Evolutionary conservation across 2,329 filamentous ascomycete species (phyloP).

Genomic region (Claviceps capensis): DNA sequence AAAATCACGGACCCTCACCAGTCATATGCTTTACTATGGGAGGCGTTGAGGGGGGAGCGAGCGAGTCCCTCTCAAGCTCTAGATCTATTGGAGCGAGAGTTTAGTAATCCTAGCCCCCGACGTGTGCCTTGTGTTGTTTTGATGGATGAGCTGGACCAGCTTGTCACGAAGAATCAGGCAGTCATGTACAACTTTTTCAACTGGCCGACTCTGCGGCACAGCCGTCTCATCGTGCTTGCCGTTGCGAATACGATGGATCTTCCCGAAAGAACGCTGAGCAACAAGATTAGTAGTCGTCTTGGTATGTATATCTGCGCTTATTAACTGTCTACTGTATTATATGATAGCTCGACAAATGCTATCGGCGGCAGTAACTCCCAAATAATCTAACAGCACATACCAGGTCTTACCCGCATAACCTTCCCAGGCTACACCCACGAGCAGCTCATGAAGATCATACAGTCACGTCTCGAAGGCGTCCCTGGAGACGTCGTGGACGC

Average conservation of each 20-base stretch:
- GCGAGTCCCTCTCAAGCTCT: constrained; percentile 86
- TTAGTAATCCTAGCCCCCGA: constrained; percentile 78
- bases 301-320: constrained; percentile 23
- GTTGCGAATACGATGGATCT: constrained; percentile 99
- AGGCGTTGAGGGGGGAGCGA: constrained; percentile 83
- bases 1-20: constrained; percentile 98
- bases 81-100: constrained; percentile 82
- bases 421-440: constrained; percentile 96
- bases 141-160: constrained; percentile 96
- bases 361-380: no score
- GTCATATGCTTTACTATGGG: constrained; percentile 89
- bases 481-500: constrained; percentile 80
- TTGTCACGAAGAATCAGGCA: constrained; percentile 96
- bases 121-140: constrained; percentile 90
- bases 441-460: constrained; percentile 93
- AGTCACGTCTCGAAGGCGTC: constrained; percentile 80
- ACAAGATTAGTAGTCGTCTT: constrained; percentile 91
- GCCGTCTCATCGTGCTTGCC: constrained; percentile 84
- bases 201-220: constrained; percentile 87
- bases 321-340: not conserved
- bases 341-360: not conserved
- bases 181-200: constrained; percentile 99
- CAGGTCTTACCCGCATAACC: constrained; percentile 77
- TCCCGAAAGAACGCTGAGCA: constrained; percentile 87
- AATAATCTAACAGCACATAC: not conserved